Evolutionary conservation across 371 early-diverging fungal genomes (phyloP), one percentile per base, ranked within the genome.

Genomic region (Mucor lusitanicus): DNA sequence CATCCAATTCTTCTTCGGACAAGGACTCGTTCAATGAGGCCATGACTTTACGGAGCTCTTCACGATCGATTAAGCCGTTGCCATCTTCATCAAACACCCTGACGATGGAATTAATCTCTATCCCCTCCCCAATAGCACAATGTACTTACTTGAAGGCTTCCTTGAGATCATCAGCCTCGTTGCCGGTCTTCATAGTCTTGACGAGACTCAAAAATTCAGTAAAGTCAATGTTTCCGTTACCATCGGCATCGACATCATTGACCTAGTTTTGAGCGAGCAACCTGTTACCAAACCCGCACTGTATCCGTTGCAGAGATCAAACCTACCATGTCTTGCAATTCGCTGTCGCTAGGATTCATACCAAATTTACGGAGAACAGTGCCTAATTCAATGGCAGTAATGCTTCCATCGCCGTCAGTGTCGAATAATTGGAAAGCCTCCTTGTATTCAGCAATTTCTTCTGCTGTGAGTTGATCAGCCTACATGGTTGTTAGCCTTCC

Each of bases 171-270:
- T 82, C 82, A 19, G 64, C 71, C 60, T 82, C 79, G 59, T 74
- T 75, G 13, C 71, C 82, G 21, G 73, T 64, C 56, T 77, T 79
- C 61, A 82, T 70, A 59, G 75, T 73, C 55, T 95, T 93, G 90
- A 95, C 94, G 87, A 97, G 88, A 56, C 94, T 90, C 73, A 95
- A 77, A 83, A 97, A 96, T 75, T 97, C 97, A 62, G 88, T 83
- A 70, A 96, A 96, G 79, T 97, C 97, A 69, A 97, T 92, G 61
- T 87, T 94, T 65, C 96, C 96, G 77, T 95, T 94, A 67, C 95
- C 94, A 81, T 95, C 94, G 55, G 93, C 90, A 80, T 97, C 97
- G 35, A 95, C 93, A 74, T 95, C 95, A 77, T 92, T 93, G 70
- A 98, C 91, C 81, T 81, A 39, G 53, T n/a, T n/a, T n/a, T 23